Evolutionary conservation across 352 stramenopile species (phyloP).

Genomic region (Phytophthora hibernalis): DNA sequence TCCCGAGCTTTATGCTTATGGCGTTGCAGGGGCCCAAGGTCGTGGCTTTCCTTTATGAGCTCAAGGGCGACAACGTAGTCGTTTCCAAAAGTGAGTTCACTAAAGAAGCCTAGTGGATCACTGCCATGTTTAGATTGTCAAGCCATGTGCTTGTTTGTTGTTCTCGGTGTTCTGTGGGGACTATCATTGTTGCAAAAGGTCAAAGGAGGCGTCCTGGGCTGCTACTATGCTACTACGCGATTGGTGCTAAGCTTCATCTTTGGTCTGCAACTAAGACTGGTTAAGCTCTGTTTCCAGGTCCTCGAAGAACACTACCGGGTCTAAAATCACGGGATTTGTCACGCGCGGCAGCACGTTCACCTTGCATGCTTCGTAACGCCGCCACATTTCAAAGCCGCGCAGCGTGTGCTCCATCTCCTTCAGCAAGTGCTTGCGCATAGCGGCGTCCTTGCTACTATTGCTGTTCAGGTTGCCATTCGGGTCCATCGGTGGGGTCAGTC

Average conservation of each 20-base stretch:
- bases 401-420: constrained; percentile 90
- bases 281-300: constrained; percentile 72
- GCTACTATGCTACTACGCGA: constrained; percentile 38
- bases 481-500: constrained; percentile 75
- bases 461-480: constrained; percentile 47
- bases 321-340: constrained; percentile 75
- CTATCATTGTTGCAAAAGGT: constrained; percentile 32
- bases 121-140: constrained; percentile 10
- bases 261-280: constrained; percentile 30
- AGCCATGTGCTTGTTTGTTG: constrained; percentile 19
- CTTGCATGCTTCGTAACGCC: constrained; percentile 77
- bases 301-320: constrained; percentile 75
- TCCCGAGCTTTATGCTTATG: constrained; percentile 98
- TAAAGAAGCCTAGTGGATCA: constrained; percentile 71
- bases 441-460: constrained; percentile 69
- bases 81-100: constrained; percentile 92
- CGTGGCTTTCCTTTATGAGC: constrained; percentile 97
- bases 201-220: constrained; percentile 26
- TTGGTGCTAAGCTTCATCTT: constrained; percentile 19
- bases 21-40: constrained; percentile 97
- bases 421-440: constrained; percentile 70
- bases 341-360: constrained; percentile 78
- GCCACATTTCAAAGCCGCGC: constrained; percentile 90
- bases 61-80: constrained; percentile 82
- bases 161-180: constrained; percentile 32